Base-by-base conservation (phyloP, 2,329 filamentous ascomycete genomes). In the Pseudodiploospora longispora region DNA sequence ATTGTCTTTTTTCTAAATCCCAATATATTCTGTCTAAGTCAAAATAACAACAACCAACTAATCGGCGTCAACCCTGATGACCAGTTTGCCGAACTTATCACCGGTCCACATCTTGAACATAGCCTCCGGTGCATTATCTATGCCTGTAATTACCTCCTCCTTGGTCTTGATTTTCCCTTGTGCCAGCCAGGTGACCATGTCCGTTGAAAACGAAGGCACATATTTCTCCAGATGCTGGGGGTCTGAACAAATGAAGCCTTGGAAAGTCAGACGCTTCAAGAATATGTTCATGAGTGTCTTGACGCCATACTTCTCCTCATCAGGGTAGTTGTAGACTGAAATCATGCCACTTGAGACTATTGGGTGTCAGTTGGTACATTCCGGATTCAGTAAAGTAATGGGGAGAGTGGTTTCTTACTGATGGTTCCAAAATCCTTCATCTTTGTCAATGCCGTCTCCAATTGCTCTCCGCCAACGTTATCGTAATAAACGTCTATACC, bases 161-260 rank as follows among this genome's bases (percentile, higher is more conserved):
- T 82, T 80, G 40, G 79, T 75, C 71, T 85, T 85, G 70, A 94
- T 76, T 5, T 73, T 79, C 9, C 85, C 87, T 4, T 93, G 85
- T 32, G 75, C 71, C 48, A 95, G 71, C 85, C 87, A 91, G 67
- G 82, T 71, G 60, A 81, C 74, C 48, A 94, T 69, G 19, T 19
- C 19, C 19, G 19, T 19, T 19, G 19, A 19, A 19, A 19, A 19
- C 19, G 19, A 19, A 19, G 19, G 19, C 19, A 19, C 19, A 19
- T 19, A 19, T 52, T 82, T 85, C 68, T 87, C 71, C 67, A 87
- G 82, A 64, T 91, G 86, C 53, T 90, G 83, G 12, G 70, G 67
- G 55, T 85, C 78, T 38, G 59, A 48, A 30, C 90, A 85, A 37
- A 94, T 79, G 70, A 94, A 94, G 5, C 88, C 88, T 52, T 80